A percentile compares a stretch with the other conserved stretches of the same genome.
Evolutionary conservation across 2,329 filamentous ascomycete genomes (phyloP).

Genomic region (Sporothrix brasiliensis): DNA sequence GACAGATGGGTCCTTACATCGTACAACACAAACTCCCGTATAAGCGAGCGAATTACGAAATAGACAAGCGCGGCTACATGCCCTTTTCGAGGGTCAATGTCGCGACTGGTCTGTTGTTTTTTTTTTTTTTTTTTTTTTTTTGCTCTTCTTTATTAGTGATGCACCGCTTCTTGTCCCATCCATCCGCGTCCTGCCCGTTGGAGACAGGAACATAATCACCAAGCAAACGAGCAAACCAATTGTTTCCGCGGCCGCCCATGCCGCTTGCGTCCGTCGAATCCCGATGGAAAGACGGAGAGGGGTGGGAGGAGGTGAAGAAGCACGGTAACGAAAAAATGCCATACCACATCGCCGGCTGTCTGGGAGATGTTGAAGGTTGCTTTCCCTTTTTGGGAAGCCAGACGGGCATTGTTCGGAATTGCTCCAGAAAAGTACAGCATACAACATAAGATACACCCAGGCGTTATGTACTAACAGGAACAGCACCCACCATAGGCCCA

Average conservation of each 20-base stretch:
- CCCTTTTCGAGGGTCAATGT: background rate
- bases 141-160: background rate
- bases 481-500: background rate
- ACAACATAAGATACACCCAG: background rate
- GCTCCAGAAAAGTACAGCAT: background rate
- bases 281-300: background rate
- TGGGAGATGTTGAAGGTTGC: background rate
- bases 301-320: background rate
- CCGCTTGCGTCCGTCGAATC: slow-evolving; percentile 12
- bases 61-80: slow-evolving; percentile 25
- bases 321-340: background rate
- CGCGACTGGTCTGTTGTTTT: background rate
- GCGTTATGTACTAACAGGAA: slow-evolving; percentile 11
- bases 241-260: background rate
- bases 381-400: slow-evolving; percentile 23
- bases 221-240: background rate
- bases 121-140: background rate
- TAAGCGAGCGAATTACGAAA: background rate
- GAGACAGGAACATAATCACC: background rate
- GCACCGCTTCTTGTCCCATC: too few relatives aligned
- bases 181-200: slow-evolving; percentile 4
- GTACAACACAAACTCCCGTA: background rate
- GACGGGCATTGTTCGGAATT: slow-evolving; percentile 16
- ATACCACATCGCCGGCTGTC: background rate
- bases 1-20: background rate